Evolutionary conservation across 1,284 basidiomycete species (phyloP), one percentile per base, ranked within the genome.

Genomic region (Cutaneotrichosporon arboriforme): DNA sequence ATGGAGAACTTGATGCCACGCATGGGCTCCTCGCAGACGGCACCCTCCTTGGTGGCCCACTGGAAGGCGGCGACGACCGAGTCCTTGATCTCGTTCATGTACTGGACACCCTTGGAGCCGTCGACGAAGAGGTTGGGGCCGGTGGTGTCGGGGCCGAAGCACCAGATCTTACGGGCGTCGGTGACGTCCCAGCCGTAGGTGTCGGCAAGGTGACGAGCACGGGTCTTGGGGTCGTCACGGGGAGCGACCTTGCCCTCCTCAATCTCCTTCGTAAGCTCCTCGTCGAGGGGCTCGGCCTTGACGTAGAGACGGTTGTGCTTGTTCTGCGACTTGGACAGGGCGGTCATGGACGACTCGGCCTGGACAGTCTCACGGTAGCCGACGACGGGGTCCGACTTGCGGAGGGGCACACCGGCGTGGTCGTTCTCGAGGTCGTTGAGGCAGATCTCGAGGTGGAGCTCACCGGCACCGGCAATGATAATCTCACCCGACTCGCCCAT

Each of bases 81-180:
- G 78, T 99, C 96, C 83, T 99, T 99, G 83, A 98, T 98, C 84
- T 99, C 96, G 75, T 90, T 91, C 65, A 93, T 80, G 79, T 92
- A 93, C 73, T 94, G 91, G 58, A 97, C 93, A 83, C 92, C 94
- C 84, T 98, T 99, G 73, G 96, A 97, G 69, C 88, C 89, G 80
- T 98, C 96, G 68, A 97, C 89, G 76, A 99, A 80, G 77, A 99
- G 77, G 81, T 98, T 99, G 61, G 96, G 87, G 55, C 96, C 96
- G 64, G 89, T 93, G 54, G 90, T 97, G 69, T 99, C 96, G 64
- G 96, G 96, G 69, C 94, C 94, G 82, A 99, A 98, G 80, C 89
- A 91, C 96, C 96, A 98, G 73, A 98, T 97, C 84, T 97, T 97
- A 76, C 96, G 84, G 66, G 96, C 96, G 72, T 98, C 96, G 60